Evolutionary conservation across 2,329 filamentous ascomycete genomes (phyloP).

Genomic region (Xylaria polymorpha): DNA sequence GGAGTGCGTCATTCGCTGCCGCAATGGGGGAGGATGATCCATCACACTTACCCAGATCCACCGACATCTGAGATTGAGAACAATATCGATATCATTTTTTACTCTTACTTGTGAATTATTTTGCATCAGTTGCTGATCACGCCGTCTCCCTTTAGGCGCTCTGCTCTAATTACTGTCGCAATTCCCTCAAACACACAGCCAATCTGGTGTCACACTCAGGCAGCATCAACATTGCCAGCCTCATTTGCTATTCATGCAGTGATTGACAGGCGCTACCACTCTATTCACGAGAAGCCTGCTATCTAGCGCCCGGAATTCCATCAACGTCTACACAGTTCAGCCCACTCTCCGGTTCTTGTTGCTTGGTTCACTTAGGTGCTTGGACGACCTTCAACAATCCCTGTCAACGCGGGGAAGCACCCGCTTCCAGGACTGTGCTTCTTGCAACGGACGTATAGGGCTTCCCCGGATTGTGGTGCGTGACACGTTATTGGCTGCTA

Average conservation of each 20-base stretch:
- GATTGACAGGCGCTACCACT: conserved; percentile 22
- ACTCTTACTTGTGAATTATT: conserved; percentile 21
- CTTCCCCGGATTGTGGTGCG: conserved; percentile 46
- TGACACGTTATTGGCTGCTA: conserved; percentile 41
- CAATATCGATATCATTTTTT: conserved; percentile 15
- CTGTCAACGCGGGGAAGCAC: conserved; percentile 31
- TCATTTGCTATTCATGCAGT: conserved; percentile 31
- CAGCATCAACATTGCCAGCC: conserved; percentile 27
- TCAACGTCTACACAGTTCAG: conserved; percentile 14
- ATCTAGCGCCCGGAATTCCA: conserved; percentile 5
- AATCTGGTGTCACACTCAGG: conserved; percentile 21
- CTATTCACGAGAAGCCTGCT: conserved; percentile 21
- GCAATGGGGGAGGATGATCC: conserved; percentile 33
- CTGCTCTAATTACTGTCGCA: conserved; percentile 19
- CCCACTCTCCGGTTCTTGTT: conserved; percentile 18
- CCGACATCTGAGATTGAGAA: conserved; percentile 27
- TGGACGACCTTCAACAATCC: conserved; percentile 16
- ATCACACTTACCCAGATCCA: conserved; percentile 28
- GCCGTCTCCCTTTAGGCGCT: conserved; percentile 27
- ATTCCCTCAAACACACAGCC: conserved; percentile 7
- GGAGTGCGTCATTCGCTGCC: conserved; percentile 28
- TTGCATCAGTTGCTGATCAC: conserved; percentile 35
- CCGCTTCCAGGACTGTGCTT: conserved; percentile 23
- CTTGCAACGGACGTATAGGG: conserved; percentile 38
- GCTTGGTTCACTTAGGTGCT: conserved; percentile 25